Evolutionary conservation across 169 alveolate species (phyloP), one percentile per base, ranked within the genome.

Genomic region (Cryptosporidium sp.): DNA sequence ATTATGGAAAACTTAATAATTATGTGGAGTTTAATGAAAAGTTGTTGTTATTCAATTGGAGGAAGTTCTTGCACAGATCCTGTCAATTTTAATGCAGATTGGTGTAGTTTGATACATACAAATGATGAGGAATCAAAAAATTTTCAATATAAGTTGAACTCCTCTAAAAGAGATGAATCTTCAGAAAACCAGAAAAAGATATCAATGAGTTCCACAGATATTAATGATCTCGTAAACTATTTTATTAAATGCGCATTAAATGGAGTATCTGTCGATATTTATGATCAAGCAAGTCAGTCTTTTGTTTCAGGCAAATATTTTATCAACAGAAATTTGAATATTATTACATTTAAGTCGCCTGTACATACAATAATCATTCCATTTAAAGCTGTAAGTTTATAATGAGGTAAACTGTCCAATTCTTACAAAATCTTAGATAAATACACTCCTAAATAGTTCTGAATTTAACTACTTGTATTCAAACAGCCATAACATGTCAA

Each of bases 351-450:
- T 21, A 80, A 80, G 65, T 62, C 89, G 3, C 80, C 75, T 39
- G 70, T 65, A 7, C 80, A 80, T 21, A 80, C 89, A 37, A 65
- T 80, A 42, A 80, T 80, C 26, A 80, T 80, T 37, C 89, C 89
- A 44, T 80, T 80, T 48, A 80, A 67, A 65, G 89, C 89, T 60
- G 89, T 80, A 80, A 80, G 89, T 80, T 73, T 8, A 72, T 29
- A n/a, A 5, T n/a, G 16, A 21, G 26, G 26, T 56, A 9, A 18
- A 4, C 2, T 3, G 10, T 26, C 35, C 2, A 18, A 48, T 8
- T 56, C 16, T 72, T 72, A 48, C 52, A 31, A 35, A 48, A 48
- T 62, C n/a, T 35, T 33, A 80, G 89, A 80, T 80, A 12, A 80
- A 60, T 62, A 65, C 89, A 21, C 58, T 80, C n/a, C 31, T 80